These are phyloP conservation scores for Lentinula edodes DNA, from an alignment of 768 basidiomycete species.

Conservation along the genomic window DNA sequence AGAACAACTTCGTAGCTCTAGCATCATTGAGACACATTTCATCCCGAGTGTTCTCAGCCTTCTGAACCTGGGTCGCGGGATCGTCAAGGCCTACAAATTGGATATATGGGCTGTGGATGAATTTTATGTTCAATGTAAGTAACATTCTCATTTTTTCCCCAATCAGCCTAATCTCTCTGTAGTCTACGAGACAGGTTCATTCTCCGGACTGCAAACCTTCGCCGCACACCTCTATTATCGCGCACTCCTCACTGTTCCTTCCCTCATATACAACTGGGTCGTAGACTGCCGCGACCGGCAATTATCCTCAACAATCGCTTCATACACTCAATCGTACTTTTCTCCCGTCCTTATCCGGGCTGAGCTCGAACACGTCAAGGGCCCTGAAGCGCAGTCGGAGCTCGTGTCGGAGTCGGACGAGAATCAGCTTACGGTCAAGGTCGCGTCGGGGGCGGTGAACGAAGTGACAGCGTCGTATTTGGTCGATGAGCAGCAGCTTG, in stretches of 20 bases:
- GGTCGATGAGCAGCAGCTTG: constrained; percentile 91
- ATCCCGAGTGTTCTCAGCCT: constrained; percentile 68
- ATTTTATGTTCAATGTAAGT: constrained; percentile 69
- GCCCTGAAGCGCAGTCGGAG: constrained; percentile 45
- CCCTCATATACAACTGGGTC: constrained; percentile 82
- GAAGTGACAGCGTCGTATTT: constrained; percentile 83
- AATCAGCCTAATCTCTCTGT: constrained; percentile 1
- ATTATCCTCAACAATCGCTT: constrained; percentile 66
- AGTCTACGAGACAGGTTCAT: constrained; percentile 56
- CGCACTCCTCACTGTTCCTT: constrained; percentile 76
- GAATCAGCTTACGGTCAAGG: constrained; percentile 66
- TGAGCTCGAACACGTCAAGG: constrained; percentile 73
- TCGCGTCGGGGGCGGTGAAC: constrained; percentile 53
- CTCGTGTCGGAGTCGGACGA: constrained; percentile 61
- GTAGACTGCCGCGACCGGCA: constrained; percentile 86
- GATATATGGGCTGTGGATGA: constrained; percentile 83
- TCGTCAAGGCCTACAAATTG: constrained; percentile 69
- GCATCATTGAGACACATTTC: constrained; percentile 58
- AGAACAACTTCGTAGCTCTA: constrained; percentile 72
- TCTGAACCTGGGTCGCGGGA: constrained; percentile 62
- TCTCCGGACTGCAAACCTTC: constrained; percentile 55
- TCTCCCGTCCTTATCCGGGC: constrained; percentile 83
- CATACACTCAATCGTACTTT: constrained; percentile 79
- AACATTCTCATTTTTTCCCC: background rate
- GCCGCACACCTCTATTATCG: constrained; percentile 89